phyloP scores from a whole-genome alignment of 306 rosid species.

The Acacia melanoxylon region DNA sequence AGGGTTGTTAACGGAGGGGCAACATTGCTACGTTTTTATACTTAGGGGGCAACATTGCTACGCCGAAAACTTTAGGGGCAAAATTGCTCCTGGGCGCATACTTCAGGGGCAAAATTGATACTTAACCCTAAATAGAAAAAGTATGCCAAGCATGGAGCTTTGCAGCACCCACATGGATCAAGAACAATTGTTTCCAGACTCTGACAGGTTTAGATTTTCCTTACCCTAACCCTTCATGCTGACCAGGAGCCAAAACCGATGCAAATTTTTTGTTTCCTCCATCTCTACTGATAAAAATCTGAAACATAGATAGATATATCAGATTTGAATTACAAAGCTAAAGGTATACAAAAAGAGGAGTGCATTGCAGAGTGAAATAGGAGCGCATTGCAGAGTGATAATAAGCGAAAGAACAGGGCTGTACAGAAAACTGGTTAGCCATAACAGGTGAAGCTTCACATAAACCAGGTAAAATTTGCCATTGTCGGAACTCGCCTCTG shows the following conservation, averaged over 20 bases:
- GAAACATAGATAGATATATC: slow-evolving; percentile 41
- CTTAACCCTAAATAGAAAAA: too few species aligned
- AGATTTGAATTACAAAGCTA: slow-evolving; percentile 18
- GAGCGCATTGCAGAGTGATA: slow-evolving; percentile 29
- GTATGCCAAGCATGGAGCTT: background rate
- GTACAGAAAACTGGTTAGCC: slow-evolving; percentile 98
- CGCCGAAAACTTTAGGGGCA: too few species aligned
- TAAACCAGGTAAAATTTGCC: slow-evolving; percentile 91
- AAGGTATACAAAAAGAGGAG: slow-evolving; percentile 27
- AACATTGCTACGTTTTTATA: too few species aligned
- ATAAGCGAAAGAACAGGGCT: slow-evolving; percentile 32
- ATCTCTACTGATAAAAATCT: slow-evolving; percentile 94
- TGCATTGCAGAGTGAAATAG: slow-evolving; percentile 21
- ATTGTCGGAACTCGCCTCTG: slow-evolving; percentile 96
- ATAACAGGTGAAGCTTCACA: slow-evolving; percentile 91
- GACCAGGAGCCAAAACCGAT: slow-evolving; percentile 98
- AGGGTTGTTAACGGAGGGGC: too few species aligned
- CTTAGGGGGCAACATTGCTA: too few species aligned
- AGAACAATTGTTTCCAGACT: slow-evolving; percentile 21
- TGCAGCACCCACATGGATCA: slow-evolving; percentile 1
- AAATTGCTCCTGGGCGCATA: too few species aligned
- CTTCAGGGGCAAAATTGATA: too few species aligned
- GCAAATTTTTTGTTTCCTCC: slow-evolving; percentile 87
- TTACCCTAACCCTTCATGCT: slow-evolving; percentile 97
- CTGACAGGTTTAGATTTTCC: slow-evolving; percentile 27